Base-by-base conservation (phyloP, 2,329 filamentous ascomycete species). In the Amylocarpus encephaloides region DNA sequence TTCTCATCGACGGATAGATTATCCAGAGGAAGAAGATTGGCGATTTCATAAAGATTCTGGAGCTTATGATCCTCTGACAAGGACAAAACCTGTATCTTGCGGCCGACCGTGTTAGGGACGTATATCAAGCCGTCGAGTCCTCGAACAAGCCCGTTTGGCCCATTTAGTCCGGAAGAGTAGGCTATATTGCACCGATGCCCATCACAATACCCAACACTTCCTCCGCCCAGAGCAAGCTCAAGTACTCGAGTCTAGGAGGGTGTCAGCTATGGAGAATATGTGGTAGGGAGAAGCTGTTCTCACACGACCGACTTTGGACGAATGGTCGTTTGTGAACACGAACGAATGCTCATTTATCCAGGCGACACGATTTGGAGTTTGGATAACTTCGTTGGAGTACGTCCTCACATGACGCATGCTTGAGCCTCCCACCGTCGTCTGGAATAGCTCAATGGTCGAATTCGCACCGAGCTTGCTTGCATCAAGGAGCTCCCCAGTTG, bases 281-380 rank as follows among this genome's bases (percentile, higher is more conserved):
- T 22, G 32, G 48, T 22, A 34, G 48, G 12, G 29, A 26, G 33
- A 33, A 7, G 43, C 51, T 57, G 38, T 13, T 13, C 59, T 54
- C 54, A 63, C 61, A 13, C 44, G 30, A 41, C 61, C 61, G 35
- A 58, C 47, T 50, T 70, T 69, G 5, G 22, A 45, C 35, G 61
- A 63, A 30, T 69, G 65, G 40, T 68, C 67, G 52, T 70, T 70
- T 2, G 67, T 66, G 40, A 68, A 62, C n/a, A 67, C 56, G 46
- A 70, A 68, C 1, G 61, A 61, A 35, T 67, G 58, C 46, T 66
- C 64, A 11, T 52, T 58, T 1, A 63, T 59, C 52, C 67, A 65
- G 6, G 65, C 63, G n/a, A 69, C 50, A 16, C 62, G 58, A 53
- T 70, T 70, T 7, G 68, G 65, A 1, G 67, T 64, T n/a, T 63